These are phyloP conservation scores for Chaetomium sp. DNA, from an alignment of 2,329 filamentous ascomycete species.

Conservation along the genomic window DNA sequence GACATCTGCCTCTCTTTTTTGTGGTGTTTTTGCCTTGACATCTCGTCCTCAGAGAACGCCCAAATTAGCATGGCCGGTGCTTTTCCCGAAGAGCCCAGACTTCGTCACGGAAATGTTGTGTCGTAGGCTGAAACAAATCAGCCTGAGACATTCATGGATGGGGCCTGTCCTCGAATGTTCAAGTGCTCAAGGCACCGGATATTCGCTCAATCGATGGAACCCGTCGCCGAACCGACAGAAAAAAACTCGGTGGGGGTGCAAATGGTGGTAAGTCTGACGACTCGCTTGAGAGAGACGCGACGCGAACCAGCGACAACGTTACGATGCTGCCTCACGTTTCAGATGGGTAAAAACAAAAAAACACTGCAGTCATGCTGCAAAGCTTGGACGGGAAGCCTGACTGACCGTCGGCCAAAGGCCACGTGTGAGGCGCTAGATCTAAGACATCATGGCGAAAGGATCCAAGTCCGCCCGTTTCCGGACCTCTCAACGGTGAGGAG, in stretches of 20 bases:
- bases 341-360: background rate
- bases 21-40: no score
- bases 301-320: background rate
- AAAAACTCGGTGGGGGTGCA: background rate
- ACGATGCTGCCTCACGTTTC: conserved; percentile 5
- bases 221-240: background rate
- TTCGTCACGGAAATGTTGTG: background rate
- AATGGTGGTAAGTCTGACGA: conserved; percentile 1
- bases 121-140: background rate
- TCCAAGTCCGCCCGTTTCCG: background rate
- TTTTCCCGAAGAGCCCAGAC: no score
- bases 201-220: background rate
- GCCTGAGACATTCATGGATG: background rate
- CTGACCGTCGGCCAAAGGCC: conserved; percentile 1
- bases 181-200: no score
- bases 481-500: background rate
- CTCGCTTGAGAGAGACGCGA: background rate
- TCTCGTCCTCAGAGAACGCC: no score
- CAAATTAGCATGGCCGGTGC: no score
- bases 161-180: no score
- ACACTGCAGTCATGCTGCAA: conserved; percentile 4
- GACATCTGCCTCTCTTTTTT: no score
- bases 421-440: conserved; percentile 10
- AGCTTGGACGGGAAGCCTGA: conserved; percentile 6
- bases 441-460: background rate